phyloP scores from a whole-genome alignment of 2,329 filamentous ascomycete species.

The Xylogone sp. region DNA sequence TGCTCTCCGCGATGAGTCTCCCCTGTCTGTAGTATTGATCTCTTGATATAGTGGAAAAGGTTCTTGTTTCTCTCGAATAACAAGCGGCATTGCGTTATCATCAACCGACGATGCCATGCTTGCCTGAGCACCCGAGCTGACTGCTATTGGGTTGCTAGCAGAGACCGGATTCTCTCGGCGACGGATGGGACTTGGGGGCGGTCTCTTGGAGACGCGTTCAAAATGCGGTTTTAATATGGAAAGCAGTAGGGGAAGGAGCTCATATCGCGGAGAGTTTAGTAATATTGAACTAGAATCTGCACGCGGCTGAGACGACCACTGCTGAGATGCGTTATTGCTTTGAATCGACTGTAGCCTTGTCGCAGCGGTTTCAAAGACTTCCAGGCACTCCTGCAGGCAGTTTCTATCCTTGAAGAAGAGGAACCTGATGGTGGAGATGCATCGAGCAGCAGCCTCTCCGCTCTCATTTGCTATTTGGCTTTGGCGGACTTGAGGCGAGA shows the following conservation, averaged over 20 bases:
- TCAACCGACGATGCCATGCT: no score
- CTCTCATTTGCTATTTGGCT: not conserved
- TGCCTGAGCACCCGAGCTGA: no score
- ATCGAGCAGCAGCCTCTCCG: not conserved
- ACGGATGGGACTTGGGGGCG: not conserved
- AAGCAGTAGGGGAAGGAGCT: constrained; percentile 2
- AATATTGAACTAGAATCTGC: constrained; percentile 2
- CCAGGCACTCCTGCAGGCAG: not conserved
- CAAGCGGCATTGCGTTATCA: no score
- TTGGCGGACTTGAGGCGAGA: constrained; percentile 3
- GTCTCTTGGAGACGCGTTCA: not conserved
- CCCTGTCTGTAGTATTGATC: no score
- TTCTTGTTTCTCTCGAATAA: no score
- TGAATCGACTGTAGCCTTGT: not conserved
- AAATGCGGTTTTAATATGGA: not conserved
- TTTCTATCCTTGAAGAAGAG: constrained; percentile 5
- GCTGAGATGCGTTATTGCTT: constrained; percentile 9
- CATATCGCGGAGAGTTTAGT: not conserved
- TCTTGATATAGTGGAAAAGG: no score
- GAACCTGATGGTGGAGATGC: constrained; percentile 6
- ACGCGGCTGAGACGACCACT: constrained; percentile 9
- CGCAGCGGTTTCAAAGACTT: constrained; percentile 1
- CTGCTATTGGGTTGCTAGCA: not conserved
- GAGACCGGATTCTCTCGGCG: not conserved
- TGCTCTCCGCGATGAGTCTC: no score